These are phyloP conservation scores for Aspergillus ruber DNA, from an alignment of 2,329 filamentous ascomycete genomes.

Conservation along the genomic window DNA sequence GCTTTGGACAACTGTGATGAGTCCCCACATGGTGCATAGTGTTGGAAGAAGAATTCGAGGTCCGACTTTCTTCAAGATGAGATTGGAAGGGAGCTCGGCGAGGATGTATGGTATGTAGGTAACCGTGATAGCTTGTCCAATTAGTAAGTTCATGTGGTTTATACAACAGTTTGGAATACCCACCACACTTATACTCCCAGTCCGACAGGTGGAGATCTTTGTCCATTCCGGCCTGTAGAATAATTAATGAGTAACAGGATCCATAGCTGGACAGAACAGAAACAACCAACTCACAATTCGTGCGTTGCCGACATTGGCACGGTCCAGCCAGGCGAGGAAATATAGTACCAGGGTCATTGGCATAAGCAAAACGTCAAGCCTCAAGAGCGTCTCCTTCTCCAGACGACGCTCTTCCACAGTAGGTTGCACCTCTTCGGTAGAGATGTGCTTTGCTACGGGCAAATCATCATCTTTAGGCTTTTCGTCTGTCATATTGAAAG, in stretches of 20 bases:
- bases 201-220: too few relatives aligned
- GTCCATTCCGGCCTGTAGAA: too few relatives aligned
- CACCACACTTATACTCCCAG: too few relatives aligned
- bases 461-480: slow-evolving; percentile 2
- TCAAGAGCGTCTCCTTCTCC: slow-evolving; percentile 6
- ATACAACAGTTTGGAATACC: background rate
- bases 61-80: slow-evolving; percentile 9
- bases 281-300: too few relatives aligned
- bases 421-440: background rate
- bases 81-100: slow-evolving; percentile 1
- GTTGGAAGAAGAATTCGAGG: slow-evolving; percentile 27
- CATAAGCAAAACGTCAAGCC: slow-evolving; percentile 10
- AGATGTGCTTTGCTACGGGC: slow-evolving; percentile 4
- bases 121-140: slow-evolving; percentile 7
- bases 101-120: slow-evolving; percentile 13
- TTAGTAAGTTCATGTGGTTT: background rate
- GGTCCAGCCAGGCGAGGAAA: slow-evolving; percentile 12
- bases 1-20: slow-evolving; percentile 33
- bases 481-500: background rate
- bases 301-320: slow-evolving; percentile 13
- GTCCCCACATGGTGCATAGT: slow-evolving; percentile 33
- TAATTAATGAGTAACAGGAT: too few relatives aligned
- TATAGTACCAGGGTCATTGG: slow-evolving; percentile 12
- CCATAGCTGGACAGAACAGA: too few relatives aligned
- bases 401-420: slow-evolving; percentile 6